A percentile compares a stretch with the other conserved stretches of the same genome.
Conservation (phyloP, 2,329 filamentous ascomycete species). For the Calonectria pauciramosa region DNA sequence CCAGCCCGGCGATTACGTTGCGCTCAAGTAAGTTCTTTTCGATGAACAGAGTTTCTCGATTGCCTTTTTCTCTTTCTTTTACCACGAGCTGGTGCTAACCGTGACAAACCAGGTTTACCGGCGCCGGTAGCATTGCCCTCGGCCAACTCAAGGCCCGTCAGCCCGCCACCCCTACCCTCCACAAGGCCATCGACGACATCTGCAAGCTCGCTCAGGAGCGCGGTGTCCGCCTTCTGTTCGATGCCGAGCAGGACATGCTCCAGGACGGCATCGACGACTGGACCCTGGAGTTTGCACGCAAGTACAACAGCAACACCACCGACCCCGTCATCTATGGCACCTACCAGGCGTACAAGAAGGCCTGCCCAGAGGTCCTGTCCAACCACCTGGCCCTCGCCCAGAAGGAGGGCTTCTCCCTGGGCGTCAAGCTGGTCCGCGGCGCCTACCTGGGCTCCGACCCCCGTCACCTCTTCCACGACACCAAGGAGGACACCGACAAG, state of each 20-base stretch:
- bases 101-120: conserved; percentile 75
- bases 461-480: conserved; percentile 78
- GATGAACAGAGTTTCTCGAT: not conserved
- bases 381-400: conserved; percentile 71
- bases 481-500: conserved; percentile 77
- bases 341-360: conserved; percentile 83
- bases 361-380: conserved; percentile 68
- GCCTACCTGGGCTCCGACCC: conserved; percentile 81
- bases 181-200: conserved; percentile 78
- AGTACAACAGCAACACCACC: conserved; percentile 77
- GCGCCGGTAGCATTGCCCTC: conserved; percentile 82
- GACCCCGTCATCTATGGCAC: conserved; percentile 83
- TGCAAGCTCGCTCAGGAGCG: conserved; percentile 79
- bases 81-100: not conserved
- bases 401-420: conserved; percentile 74
- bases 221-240: conserved; percentile 82
- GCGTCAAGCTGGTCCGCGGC: conserved; percentile 82
- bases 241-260: conserved; percentile 86
- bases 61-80: not conserved
- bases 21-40: conserved; percentile 65
- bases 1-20: conserved; percentile 71
- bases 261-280: conserved; percentile 86
- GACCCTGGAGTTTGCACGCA: conserved; percentile 81
- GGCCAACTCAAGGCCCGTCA: conserved; percentile 74
- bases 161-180: conserved; percentile 74